phyloP scores from a whole-genome alignment of 1,139 yeast genomes.

The Chernovozyma sophiae-reginae region DNA sequence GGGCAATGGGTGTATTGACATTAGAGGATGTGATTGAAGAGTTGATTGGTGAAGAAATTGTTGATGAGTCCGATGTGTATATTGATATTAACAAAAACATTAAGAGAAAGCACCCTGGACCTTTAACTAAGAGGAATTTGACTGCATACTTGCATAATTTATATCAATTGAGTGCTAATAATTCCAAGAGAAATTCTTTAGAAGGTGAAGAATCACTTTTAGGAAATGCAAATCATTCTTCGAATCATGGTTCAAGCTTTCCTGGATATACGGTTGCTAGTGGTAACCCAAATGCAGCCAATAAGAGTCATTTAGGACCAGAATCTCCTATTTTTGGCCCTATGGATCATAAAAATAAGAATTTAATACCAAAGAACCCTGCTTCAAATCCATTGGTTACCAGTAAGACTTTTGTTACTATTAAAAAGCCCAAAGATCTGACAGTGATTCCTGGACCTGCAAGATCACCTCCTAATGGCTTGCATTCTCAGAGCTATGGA shows the following conservation, averaged over 20 bases:
- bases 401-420: slow-evolving; percentile 63
- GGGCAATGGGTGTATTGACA: slow-evolving; percentile 89
- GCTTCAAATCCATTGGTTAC: slow-evolving; percentile 83
- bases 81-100: slow-evolving; percentile 86
- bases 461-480: slow-evolving; percentile 7
- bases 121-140: slow-evolving; percentile 68
- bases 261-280: not conserved
- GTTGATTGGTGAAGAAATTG: slow-evolving; percentile 94
- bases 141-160: slow-evolving; percentile 64
- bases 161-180: slow-evolving; percentile 32
- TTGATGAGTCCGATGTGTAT: slow-evolving; percentile 95
- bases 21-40: slow-evolving; percentile 97
- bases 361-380: slow-evolving; percentile 58
- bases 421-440: slow-evolving; percentile 49
- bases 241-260: slow-evolving; percentile 1
- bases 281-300: not conserved
- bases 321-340: slow-evolving; percentile 3
- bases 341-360: slow-evolving; percentile 12
- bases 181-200: slow-evolving; percentile 37
- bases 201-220: slow-evolving; percentile 14
- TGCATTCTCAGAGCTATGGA: slow-evolving; percentile 24
- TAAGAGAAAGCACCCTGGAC: slow-evolving; percentile 81
- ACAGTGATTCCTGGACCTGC: slow-evolving; percentile 24
- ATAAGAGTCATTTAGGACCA: not conserved
- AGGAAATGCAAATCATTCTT: slow-evolving; percentile 2